Percentiles rank a stretch among this genome's conserved stretches.
Evolutionary conservation across 2,329 filamentous ascomycete genomes (phyloP).

Genomic region (Scopulariopsis brevicaulis): DNA sequence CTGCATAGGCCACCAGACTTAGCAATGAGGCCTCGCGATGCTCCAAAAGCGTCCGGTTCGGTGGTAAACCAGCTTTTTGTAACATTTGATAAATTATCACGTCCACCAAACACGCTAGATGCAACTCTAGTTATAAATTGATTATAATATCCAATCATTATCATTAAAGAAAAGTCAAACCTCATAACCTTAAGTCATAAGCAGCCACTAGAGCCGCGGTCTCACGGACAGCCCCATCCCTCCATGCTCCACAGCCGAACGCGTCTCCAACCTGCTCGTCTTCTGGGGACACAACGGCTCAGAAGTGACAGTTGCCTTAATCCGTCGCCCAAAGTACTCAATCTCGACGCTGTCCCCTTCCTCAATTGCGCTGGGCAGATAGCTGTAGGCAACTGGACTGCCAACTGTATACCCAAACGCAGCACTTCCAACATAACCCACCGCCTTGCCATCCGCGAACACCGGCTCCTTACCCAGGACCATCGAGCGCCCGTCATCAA

Average conservation of each 20-base stretch:
- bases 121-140: no score
- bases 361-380: slow-evolving; percentile 32
- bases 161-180: neutral
- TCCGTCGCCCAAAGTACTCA: slow-evolving; percentile 46
- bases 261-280: neutral
- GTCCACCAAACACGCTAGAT: no score
- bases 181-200: neutral
- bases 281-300: slow-evolving; percentile 31
- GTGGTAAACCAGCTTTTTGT: no score
- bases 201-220: neutral
- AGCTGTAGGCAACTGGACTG: slow-evolving; percentile 48
- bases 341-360: slow-evolving; percentile 43
- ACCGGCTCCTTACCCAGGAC: slow-evolving; percentile 53
- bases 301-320: slow-evolving; percentile 38
- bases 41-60: no score
- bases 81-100: no score
- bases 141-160: neutral
- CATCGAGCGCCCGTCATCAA: slow-evolving; percentile 44
- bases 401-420: slow-evolving; percentile 48
- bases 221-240: neutral
- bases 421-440: slow-evolving; percentile 49
- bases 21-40: no score
- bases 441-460: slow-evolving; percentile 29
- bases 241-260: neutral
- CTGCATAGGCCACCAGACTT: no score